Conservation (phyloP, 441 rosid genomes). For the Raphanus hybrid region DNA sequence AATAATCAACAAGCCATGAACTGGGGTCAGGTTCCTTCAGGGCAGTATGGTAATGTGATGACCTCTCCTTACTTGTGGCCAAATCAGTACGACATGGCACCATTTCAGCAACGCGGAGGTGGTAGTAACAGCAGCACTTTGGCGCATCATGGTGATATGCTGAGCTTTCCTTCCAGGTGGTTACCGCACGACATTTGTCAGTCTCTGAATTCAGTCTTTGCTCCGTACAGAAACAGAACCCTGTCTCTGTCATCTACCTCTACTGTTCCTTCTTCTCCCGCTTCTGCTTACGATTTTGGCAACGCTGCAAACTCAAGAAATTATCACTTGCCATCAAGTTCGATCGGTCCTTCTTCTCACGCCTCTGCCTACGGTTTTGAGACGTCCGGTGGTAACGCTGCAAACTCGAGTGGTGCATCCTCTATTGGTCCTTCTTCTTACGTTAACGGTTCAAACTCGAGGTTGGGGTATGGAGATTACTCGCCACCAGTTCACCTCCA, state of each 20-base stretch:
- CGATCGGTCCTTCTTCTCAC: neutral
- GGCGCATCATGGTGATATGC: neutral
- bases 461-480: neutral
- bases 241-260: constrained; percentile 70
- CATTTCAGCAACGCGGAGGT: constrained; percentile 65
- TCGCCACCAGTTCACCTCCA: constrained; percentile 42
- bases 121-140: constrained; percentile 44
- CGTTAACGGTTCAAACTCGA: neutral
- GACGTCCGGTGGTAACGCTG: neutral
- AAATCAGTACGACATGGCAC: constrained; percentile 64
- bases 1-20: constrained; percentile 2
- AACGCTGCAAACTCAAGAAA: neutral
- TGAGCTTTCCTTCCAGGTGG: neutral
- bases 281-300: neutral
- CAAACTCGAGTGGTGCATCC: neutral
- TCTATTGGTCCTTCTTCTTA: neutral
- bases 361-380: neutral
- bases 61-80: constrained; percentile 45
- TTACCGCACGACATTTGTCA: constrained; percentile 38
- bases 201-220: constrained; percentile 66
- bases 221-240: constrained; percentile 77
- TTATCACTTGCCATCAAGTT: neutral
- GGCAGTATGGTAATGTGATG: constrained; percentile 70
- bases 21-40: constrained; percentile 68
- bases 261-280: neutral